Percentiles rank a stretch among this genome's conserved stretches.
phyloP scores from a whole-genome alignment of 2,329 filamentous ascomycete species.

The Penicillium sp. region DNA sequence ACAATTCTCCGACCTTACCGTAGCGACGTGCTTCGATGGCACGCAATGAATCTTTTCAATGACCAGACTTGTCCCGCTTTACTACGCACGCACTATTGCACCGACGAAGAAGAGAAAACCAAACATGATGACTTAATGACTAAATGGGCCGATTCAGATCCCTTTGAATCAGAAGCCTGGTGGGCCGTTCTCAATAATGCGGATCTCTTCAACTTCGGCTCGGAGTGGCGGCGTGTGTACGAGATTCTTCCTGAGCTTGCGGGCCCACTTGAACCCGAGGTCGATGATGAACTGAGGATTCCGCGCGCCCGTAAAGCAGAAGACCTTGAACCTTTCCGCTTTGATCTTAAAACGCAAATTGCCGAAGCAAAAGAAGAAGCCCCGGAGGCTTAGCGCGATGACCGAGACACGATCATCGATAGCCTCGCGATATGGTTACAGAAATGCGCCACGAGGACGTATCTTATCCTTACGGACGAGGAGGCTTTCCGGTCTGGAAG shows the following conservation, averaged over 20 bases:
- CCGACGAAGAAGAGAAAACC: too few species aligned
- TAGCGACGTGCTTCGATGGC: too few species aligned
- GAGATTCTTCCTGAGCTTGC: slow-evolving; percentile 4
- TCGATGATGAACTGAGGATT: background rate
- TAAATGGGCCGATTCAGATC: too few species aligned
- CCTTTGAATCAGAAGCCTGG: too few species aligned
- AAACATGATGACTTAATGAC: too few species aligned
- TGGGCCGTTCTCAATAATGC: too few species aligned
- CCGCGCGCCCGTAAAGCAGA: background rate
- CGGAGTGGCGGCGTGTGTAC: slow-evolving; percentile 4
- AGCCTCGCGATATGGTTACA: background rate
- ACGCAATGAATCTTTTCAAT: too few species aligned
- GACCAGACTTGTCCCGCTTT: too few species aligned
- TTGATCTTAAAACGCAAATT: background rate
- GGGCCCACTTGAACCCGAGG: background rate
- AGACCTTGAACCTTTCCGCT: too few species aligned
- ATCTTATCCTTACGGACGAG: background rate
- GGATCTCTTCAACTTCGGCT: background rate
- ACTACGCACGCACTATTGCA: too few species aligned
- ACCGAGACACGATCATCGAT: slow-evolving; percentile 1
- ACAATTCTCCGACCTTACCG: too few species aligned
- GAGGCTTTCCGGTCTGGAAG: too few species aligned
- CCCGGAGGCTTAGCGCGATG: background rate
- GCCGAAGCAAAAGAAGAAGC: background rate
- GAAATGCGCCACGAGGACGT: background rate